Conservation (phyloP, 139 green algal species). For the Edaphochlamys debaryana region DNA sequence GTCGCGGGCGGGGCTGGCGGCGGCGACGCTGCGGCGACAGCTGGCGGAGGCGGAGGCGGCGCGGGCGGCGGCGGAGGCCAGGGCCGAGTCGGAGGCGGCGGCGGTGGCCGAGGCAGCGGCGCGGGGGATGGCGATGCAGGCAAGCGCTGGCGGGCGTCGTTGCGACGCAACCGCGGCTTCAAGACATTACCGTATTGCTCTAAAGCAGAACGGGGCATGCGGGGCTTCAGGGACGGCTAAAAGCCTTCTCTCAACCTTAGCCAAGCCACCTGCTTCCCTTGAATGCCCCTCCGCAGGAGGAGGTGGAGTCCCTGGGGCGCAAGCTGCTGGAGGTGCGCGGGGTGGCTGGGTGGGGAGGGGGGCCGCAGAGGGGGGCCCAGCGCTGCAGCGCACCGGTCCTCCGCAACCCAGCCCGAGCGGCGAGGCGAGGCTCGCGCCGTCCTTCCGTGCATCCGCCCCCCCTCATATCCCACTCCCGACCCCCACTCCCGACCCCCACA, state of each 20-base stretch:
- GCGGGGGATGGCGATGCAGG: neutral
- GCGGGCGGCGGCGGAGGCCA: neutral
- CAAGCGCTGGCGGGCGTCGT: no score
- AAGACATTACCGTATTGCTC: no score
- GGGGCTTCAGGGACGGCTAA: no score
- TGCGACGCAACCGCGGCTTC: no score
- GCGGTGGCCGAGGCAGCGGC: neutral
- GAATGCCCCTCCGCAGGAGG: constrained; percentile 2
- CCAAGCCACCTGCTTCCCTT: no score
- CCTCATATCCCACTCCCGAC: neutral
- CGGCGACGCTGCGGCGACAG: constrained; percentile 7
- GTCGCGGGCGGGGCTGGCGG: constrained; percentile 1
- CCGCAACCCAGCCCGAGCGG: no score
- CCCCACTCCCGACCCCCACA: no score
- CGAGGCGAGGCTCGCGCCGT: no score
- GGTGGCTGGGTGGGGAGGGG: neutral
- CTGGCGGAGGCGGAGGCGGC: constrained; percentile 6
- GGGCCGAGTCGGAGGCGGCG: constrained; percentile 5
- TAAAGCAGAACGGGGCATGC: no score
- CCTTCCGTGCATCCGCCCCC: neutral
- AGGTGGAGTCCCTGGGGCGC: constrained; percentile 27
- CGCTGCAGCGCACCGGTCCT: neutral
- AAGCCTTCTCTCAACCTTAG: no score
- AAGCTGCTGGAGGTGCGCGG: constrained; percentile 26
- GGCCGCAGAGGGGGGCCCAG: no score